Conservation (phyloP, 2,329 filamentous ascomycete genomes). For the Colletotrichum lupini region DNA sequence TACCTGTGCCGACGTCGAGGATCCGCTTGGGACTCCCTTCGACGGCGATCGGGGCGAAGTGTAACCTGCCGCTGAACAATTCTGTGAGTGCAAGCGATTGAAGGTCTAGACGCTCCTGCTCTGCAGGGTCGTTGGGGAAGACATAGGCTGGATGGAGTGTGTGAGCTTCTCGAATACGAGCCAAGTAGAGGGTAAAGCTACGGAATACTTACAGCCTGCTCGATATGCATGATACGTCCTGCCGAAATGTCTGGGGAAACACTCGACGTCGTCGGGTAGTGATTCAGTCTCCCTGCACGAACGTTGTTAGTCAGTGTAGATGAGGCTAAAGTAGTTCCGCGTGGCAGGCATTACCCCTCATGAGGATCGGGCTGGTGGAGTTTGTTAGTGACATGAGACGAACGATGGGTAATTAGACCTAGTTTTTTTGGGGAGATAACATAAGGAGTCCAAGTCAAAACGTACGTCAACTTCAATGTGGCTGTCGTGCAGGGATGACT, state of each 20-base stretch:
- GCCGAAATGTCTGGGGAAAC: conserved; percentile 55
- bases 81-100: conserved; percentile 52
- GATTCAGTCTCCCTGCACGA: conserved; percentile 45
- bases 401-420: background rate
- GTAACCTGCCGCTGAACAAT: conserved; percentile 52
- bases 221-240: conserved; percentile 60
- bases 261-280: conserved; percentile 53
- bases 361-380: conserved; percentile 31
- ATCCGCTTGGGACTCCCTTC: conserved; percentile 48
- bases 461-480: conserved; percentile 34
- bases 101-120: conserved; percentile 53
- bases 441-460: background rate
- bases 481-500: conserved; percentile 35
- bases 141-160: conserved; percentile 50
- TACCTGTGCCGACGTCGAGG: conserved; percentile 58
- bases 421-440: background rate
- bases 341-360: conserved; percentile 30
- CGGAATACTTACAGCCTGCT: conserved; percentile 55
- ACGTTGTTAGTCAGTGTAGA: background rate
- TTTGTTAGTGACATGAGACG: conserved; percentile 28
- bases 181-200: background rate
- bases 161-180: background rate
- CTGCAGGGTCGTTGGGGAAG: conserved; percentile 57
- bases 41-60: conserved; percentile 54
- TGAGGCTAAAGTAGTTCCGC: background rate